Conservation (phyloP, 2,329 filamentous ascomycete species). For the Aspergillus tanneri region DNA sequence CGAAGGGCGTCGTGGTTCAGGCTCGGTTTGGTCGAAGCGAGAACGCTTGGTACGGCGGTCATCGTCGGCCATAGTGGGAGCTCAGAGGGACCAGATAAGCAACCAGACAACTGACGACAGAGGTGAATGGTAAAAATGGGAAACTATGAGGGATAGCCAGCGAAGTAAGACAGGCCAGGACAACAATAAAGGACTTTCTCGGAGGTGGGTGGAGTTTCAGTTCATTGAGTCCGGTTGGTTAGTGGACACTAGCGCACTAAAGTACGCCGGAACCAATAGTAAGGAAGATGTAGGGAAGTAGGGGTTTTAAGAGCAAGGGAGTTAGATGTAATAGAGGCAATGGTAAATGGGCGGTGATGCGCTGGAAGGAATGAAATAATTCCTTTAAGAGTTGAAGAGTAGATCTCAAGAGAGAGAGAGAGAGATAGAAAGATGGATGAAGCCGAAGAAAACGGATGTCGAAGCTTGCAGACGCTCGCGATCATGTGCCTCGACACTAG, state of each 20-base stretch:
- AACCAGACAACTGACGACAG: background rate
- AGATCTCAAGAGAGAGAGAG: too few species aligned
- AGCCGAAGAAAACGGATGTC: background rate
- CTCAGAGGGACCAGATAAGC: slow-evolving; percentile 2
- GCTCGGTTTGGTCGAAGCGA: slow-evolving; percentile 89
- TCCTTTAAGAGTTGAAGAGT: too few species aligned
- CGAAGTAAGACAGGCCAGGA: slow-evolving; percentile 2
- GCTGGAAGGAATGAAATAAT: too few species aligned
- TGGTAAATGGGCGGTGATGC: too few species aligned
- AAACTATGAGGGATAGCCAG: slow-evolving; percentile 10
- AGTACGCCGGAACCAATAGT: slow-evolving; percentile 5
- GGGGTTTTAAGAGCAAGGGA: background rate
- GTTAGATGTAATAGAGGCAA: too few species aligned
- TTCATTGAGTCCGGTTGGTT: slow-evolving; percentile 12
- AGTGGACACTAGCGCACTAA: slow-evolving; percentile 17
- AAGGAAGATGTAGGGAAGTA: background rate
- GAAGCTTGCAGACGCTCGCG: background rate
- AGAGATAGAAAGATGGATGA: background rate
- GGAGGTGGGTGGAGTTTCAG: slow-evolving; percentile 18
- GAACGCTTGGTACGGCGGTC: slow-evolving; percentile 79
- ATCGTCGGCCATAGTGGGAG: slow-evolving; percentile 68
- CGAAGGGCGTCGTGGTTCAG: slow-evolving; percentile 71
- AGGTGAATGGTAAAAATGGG: slow-evolving; percentile 8
- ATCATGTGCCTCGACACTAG: slow-evolving; percentile 15
- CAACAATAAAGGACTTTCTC: slow-evolving; percentile 12